phyloP scores from a whole-genome alignment of 495 filamentous ascomycete species.

The Pyrenula aspistea region DNA sequence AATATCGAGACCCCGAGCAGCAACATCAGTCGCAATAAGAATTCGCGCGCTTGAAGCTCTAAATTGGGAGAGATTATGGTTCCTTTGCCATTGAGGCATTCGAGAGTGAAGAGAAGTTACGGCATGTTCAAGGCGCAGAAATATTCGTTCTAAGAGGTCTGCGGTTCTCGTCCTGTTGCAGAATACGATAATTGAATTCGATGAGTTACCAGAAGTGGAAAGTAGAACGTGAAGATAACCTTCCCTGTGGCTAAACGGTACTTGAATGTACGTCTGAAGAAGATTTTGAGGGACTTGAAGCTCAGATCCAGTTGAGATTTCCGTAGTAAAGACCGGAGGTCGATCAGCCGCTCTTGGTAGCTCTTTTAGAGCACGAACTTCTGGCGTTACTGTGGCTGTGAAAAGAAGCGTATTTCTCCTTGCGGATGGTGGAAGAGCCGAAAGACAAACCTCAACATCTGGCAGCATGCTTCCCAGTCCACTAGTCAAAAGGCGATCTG shows the following conservation, averaged over 20 bases:
- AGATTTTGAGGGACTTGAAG: constrained; percentile 67
- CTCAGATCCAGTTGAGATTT: constrained; percentile 61
- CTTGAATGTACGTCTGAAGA: constrained; percentile 67
- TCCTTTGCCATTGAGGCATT: constrained; percentile 71
- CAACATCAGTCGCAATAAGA: constrained; percentile 91
- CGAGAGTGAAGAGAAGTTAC: constrained; percentile 83
- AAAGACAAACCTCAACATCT: constrained; percentile 80
- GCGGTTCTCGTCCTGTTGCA: constrained; percentile 86
- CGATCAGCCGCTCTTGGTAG: constrained; percentile 53
- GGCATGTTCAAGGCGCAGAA: constrained; percentile 75
- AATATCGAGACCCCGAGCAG: constrained; percentile 91
- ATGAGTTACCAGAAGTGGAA: constrained; percentile 59
- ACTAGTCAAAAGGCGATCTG: constrained; percentile 74
- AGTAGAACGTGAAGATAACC: constrained; percentile 88
- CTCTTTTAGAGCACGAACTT: constrained; percentile 72
- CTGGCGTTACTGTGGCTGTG: constrained; percentile 90
- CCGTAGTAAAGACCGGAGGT: constrained; percentile 74
- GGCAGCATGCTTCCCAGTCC: constrained; percentile 79
- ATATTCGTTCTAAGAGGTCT: constrained; percentile 71
- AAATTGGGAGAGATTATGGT: constrained; percentile 80
- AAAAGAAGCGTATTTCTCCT: constrained; percentile 89
- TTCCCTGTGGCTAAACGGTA: constrained; percentile 82
- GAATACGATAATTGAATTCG: constrained; percentile 79
- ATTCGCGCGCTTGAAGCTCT: constrained; percentile 83
- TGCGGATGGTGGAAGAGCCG: constrained; percentile 55